phyloP scores from a whole-genome alignment of 352 stramenopile species.

The Globisporangium emineosum region DNA sequence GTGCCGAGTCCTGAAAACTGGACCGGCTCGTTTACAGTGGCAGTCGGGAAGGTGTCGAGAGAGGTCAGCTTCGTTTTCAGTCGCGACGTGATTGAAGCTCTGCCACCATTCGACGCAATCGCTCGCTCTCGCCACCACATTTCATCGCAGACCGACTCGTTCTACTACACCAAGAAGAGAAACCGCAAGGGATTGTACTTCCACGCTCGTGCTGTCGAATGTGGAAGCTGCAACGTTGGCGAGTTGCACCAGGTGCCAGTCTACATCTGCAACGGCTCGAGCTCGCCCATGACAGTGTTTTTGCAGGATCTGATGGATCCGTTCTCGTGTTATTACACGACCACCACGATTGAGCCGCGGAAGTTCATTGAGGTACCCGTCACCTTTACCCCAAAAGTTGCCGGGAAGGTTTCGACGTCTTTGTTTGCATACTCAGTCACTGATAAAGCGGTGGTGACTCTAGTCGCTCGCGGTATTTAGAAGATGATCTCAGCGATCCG shows the following conservation, averaged over 20 bases:
- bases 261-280: slow-evolving; percentile 86
- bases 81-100: slow-evolving; percentile 26
- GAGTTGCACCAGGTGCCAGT: slow-evolving; percentile 79
- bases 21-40: slow-evolving; percentile 60
- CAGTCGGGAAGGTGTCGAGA: slow-evolving; percentile 48
- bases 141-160: slow-evolving; percentile 74
- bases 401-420: slow-evolving; percentile 77
- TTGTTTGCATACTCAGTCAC: slow-evolving; percentile 77
- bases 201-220: slow-evolving; percentile 80
- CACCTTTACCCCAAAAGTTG: slow-evolving; percentile 70
- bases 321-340: slow-evolving; percentile 72
- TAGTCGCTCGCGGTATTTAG: slow-evolving; percentile 70
- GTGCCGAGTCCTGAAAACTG: slow-evolving; percentile 35
- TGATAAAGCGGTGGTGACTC: slow-evolving; percentile 76
- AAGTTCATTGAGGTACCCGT: slow-evolving; percentile 87
- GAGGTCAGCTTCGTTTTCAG: slow-evolving; percentile 73
- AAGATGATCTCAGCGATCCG: background rate
- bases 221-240: slow-evolving; percentile 63
- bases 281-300: slow-evolving; percentile 78
- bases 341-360: slow-evolving; percentile 71
- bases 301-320: slow-evolving; percentile 73
- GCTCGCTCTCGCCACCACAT: slow-evolving; percentile 60
- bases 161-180: slow-evolving; percentile 83
- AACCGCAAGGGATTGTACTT: slow-evolving; percentile 80
- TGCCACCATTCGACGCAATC: slow-evolving; percentile 62